Percentiles rank a stretch among this genome's conserved stretches.
phyloP scores from a whole-genome alignment of 352 stramenopile genomes.

The Phytophthora constricta region DNA sequence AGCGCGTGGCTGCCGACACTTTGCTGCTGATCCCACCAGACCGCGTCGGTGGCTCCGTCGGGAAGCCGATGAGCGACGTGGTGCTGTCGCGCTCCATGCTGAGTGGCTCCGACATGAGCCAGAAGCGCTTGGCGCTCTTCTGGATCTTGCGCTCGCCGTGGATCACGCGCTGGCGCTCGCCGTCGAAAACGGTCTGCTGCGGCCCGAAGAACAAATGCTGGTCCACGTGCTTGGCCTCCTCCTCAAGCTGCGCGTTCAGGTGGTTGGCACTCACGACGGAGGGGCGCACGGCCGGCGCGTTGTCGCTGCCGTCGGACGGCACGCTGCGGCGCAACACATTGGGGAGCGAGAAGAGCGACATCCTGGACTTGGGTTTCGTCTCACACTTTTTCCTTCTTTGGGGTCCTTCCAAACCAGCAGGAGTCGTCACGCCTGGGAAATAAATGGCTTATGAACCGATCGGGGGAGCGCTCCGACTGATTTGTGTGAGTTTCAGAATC shows the following conservation, averaged over 20 bases:
- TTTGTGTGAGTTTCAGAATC: not conserved
- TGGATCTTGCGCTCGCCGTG: constrained; percentile 88
- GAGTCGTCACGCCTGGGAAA: constrained; percentile 22
- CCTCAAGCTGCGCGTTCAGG: constrained; percentile 76
- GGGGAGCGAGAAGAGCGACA: constrained; percentile 86
- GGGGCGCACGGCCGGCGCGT: constrained; percentile 49
- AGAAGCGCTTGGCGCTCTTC: constrained; percentile 84
- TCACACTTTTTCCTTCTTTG: too few species aligned
- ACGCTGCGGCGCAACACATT: constrained; percentile 69
- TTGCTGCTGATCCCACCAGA: constrained; percentile 53
- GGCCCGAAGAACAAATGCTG: constrained; percentile 87
- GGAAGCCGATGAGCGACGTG: constrained; percentile 73
- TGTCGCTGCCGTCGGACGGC: constrained; percentile 57
- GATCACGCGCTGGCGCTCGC: constrained; percentile 83
- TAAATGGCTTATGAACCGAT: constrained; percentile 39
- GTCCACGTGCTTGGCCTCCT: constrained; percentile 68
- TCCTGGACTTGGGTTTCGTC: too few species aligned
- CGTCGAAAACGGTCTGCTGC: constrained; percentile 74
- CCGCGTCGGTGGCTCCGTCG: constrained; percentile 47
- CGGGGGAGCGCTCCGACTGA: not conserved
- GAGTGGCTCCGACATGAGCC: constrained; percentile 86
- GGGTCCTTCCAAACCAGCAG: not conserved
- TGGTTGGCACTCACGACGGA: constrained; percentile 69
- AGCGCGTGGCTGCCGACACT: constrained; percentile 74
- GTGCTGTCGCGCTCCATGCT: constrained; percentile 83